Base-by-base conservation (phyloP, 192 early-diverging fungal species). In the Phlyctochytrium bullatum region DNA sequence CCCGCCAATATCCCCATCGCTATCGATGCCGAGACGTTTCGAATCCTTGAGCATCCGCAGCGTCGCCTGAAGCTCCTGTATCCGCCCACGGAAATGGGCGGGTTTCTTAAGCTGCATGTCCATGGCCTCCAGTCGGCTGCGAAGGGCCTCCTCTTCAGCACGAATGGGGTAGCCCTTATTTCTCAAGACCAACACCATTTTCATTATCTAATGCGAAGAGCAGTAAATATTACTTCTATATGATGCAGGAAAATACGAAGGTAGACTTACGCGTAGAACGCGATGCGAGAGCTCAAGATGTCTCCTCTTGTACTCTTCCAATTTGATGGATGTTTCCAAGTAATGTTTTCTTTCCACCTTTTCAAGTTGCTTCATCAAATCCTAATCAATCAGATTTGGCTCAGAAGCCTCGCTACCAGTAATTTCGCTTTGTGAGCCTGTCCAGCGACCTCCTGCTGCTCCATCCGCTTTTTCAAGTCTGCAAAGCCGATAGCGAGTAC, bases 401-500 rank as follows among this genome's bases (percentile, higher is more conserved):
- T n/a, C n/a, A n/a, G n/a, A n/a, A n/a, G n/a, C n/a, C 30, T 51
- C 54, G 65, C 29, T 17, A 86, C 88, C 59, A 86, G 73, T 12
- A 95, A 73, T 73, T 90, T 92, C 65, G 77, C 83, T 70, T 83
- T 76, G 73, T 93, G 91, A 36, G 83, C 80, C 51, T 89, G 74
- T 47, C 80, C 80, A 65, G 87, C 79, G 28, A 87, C 62, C 6
- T 90, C 80, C 74, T 97, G 95, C 53, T 84, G 76, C 27, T 87
- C 86, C 50, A 92, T 86, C 14, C 96, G 84, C 78, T 92, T 94
- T 53, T 93, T 86, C 16, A 98, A 73, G 61, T 95, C 95, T 2
- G 88, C 91, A 62, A 97, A 98, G 23, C 95, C 94, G 63, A 89
- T 82, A 1, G 93, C 95, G 3, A 95, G 72, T 12, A 91, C 93